Base-by-base conservation (phyloP, 2,329 filamentous ascomycete genomes). In the Diplodia scrobiculata region DNA sequence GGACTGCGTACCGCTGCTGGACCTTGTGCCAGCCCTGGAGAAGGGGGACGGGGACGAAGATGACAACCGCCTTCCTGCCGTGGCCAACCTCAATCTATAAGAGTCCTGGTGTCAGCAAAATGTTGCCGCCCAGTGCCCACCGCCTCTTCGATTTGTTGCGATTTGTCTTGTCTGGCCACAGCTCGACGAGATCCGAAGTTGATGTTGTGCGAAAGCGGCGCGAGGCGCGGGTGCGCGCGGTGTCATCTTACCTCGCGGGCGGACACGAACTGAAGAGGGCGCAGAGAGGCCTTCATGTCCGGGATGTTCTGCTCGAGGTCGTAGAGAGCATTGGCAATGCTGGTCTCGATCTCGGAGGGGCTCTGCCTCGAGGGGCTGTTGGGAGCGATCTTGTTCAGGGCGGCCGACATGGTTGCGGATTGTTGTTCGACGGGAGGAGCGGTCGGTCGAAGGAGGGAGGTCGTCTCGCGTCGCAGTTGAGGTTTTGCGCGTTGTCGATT, bases 11-110 rank as follows among this genome's bases (percentile, higher is more conserved):
- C 94, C 95, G 93, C 87, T 98, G 95, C 89, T 99, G 95, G 81
- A 97, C 92, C 81, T 95, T 93, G 91, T 98, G 95, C 92, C 97
- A 99, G 82, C 91, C 91, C 83, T 89, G 86, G 82, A 99, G 92
- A 84, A 96, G 92, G 84, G 95, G 95, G 83, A 99, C 95, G 82
- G 95, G 95, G 88, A 99, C 95, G 91, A 99, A 99, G 91, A 99
- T 96, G 88, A 97, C 94, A 87, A 99, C 95, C 81, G 95, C 95
- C 91, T 98, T 99, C 89, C 97, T 97, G 89, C 95, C 95, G 87
- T 98, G 93, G 87, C 95, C 95, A 86, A 98, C 94, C 88, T 99
- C 95, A 87, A 99, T 95, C 95, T 99, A 79, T 77, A 79, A 80
- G 79, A 81, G 78, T 83, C 81, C 81, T 83, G 81, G 81, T 83